phyloP scores from a whole-genome alignment of 2,329 filamentous ascomycete genomes.

The Immersiporthe knoxdaviesiana region DNA sequence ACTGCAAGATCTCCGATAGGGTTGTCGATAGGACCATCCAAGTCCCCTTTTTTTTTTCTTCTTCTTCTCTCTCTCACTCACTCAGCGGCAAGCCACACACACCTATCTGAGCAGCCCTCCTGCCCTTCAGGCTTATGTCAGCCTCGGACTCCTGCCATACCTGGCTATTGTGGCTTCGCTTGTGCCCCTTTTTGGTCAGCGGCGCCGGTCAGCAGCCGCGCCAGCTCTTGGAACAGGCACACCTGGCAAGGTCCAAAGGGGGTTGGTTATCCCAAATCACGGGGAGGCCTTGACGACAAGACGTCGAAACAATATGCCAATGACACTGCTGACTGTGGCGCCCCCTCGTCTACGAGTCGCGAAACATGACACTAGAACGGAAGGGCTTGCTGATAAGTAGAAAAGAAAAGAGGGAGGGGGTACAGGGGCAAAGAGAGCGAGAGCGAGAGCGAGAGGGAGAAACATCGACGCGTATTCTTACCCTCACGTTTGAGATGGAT shows the following conservation, averaged over 20 bases:
- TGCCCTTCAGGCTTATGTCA: not conserved
- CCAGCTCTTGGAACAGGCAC: constrained; percentile 8
- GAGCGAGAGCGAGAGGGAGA: not conserved
- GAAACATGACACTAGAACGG: constrained; percentile 22
- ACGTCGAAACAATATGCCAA: constrained; percentile 27
- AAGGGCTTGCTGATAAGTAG: constrained; percentile 12
- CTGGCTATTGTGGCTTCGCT: constrained; percentile 5
- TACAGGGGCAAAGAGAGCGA: too few relatives aligned
- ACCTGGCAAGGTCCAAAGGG: constrained; percentile 15
- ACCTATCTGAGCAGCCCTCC: not conserved
- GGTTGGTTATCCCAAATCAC: constrained; percentile 1
- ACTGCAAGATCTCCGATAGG: constrained; percentile 5
- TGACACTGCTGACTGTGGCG: constrained; percentile 23
- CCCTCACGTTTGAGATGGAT: constrained; percentile 19
- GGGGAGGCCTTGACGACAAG: not conserved
- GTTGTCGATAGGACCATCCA: not conserved
- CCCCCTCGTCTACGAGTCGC: constrained; percentile 17
- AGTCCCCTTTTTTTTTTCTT: not conserved
- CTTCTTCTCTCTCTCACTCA: not conserved
- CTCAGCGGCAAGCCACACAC: not conserved
- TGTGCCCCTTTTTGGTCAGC: not conserved
- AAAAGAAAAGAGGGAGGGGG: too few relatives aligned
- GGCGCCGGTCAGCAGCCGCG: constrained; percentile 21
- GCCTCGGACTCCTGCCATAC: not conserved
- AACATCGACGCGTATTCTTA: constrained; percentile 25